These are phyloP conservation scores for Geoglossum cookeanum DNA, from an alignment of 2,329 filamentous ascomycete species.

Conservation along the genomic window DNA sequence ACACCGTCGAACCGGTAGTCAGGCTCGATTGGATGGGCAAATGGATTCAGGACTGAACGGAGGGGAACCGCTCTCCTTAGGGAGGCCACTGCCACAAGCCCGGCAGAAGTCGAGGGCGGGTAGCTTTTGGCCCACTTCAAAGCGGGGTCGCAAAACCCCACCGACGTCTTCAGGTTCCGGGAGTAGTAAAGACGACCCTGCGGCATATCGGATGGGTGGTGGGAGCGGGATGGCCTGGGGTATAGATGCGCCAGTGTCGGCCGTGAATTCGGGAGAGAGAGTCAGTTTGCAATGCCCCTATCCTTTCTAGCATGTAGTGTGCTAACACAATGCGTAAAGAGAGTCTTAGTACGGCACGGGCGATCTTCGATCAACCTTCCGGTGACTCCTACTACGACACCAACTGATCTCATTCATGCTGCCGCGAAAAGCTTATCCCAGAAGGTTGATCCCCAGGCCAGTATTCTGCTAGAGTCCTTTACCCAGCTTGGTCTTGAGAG, in stretches of 20 bases:
- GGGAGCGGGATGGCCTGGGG: constrained; percentile 29
- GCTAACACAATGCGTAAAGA: constrained; percentile 25
- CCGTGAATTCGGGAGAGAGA: constrained; percentile 61
- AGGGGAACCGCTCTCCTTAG: not conserved
- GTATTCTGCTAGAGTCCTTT: constrained; percentile 64
- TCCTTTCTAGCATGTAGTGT: not conserved
- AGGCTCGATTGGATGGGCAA: not conserved
- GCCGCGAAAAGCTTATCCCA: constrained; percentile 45
- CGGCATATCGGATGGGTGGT: constrained; percentile 25
- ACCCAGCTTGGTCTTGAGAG: constrained; percentile 59
- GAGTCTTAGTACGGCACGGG: constrained; percentile 53
- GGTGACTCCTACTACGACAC: constrained; percentile 54
- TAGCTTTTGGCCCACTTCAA: not conserved
- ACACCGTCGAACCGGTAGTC: not conserved
- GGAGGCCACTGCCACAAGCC: not conserved
- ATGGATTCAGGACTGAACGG: not conserved
- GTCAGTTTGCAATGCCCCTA: constrained; percentile 27
- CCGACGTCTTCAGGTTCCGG: not conserved
- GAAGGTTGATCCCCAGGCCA: constrained; percentile 41
- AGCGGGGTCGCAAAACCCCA: not conserved
- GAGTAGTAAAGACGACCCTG: constrained; percentile 8
- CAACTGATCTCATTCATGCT: constrained; percentile 50
- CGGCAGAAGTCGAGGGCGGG: not conserved
- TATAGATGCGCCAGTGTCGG: constrained; percentile 60
- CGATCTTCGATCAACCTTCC: constrained; percentile 51